Conservation (phyloP, 139 green algal genomes). For the Chlorella ohadii region DNA sequence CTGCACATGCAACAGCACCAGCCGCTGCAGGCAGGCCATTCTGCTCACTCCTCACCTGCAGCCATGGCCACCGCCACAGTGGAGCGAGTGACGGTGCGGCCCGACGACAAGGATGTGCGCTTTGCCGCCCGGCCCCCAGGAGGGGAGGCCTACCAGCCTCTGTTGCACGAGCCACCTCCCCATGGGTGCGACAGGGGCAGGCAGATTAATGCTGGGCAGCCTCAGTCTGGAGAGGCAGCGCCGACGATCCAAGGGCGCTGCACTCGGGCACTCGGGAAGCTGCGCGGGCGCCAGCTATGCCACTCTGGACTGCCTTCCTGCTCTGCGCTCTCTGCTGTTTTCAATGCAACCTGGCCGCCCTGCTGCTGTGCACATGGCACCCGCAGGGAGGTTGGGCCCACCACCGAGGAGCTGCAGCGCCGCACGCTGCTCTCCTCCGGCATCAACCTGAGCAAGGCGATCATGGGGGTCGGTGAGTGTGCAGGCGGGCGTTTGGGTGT, state of each 20-base stretch:
- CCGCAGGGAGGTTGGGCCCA: not conserved
- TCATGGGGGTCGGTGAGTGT: constrained; percentile 34
- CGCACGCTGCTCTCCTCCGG: constrained; percentile 26
- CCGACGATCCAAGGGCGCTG: too few relatives aligned
- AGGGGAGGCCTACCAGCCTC: not conserved
- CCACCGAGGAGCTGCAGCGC: constrained; percentile 19
- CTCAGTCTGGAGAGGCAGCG: too few relatives aligned
- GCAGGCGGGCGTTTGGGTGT: too few relatives aligned
- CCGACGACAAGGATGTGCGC: constrained; percentile 7
- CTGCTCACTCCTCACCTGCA: not conserved
- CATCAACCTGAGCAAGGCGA: constrained; percentile 31
- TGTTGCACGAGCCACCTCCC: not conserved
- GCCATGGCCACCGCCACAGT: constrained; percentile 13
- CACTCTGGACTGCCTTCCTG: too few relatives aligned
- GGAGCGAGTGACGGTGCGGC: not conserved
- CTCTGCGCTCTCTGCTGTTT: too few relatives aligned
- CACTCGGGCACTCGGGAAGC: too few relatives aligned
- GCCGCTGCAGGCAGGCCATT: too few relatives aligned
- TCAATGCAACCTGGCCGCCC: too few relatives aligned
- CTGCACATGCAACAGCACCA: not conserved
- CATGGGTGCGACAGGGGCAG: not conserved
- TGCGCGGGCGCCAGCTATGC: too few relatives aligned
- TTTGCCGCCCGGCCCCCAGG: not conserved
- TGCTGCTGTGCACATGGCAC: too few relatives aligned
- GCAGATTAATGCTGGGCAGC: too few relatives aligned